Percentiles rank a stretch among this genome's conserved stretches.
phyloP scores from a whole-genome alignment of 768 basidiomycete genomes.

The Phylloporus arenicola region DNA sequence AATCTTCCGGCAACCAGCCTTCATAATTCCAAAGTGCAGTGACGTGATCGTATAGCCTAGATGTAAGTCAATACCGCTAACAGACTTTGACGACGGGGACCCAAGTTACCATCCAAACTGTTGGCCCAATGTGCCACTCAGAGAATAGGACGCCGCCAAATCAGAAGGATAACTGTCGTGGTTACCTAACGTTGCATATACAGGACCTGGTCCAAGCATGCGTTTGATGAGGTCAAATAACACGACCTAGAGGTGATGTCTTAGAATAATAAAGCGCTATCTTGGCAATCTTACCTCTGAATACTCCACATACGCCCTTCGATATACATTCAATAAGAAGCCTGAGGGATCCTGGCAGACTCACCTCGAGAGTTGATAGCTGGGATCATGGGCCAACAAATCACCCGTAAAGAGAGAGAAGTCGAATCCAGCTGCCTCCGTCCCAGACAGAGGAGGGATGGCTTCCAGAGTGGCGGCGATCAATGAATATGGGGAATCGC shows the following conservation, averaged over 20 bases:
- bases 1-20: conserved; percentile 57
- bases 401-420: conserved; percentile 72
- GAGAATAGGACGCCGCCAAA: conserved; percentile 54
- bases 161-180: conserved; percentile 63
- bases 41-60: conserved; percentile 75
- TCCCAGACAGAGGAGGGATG: conserved; percentile 62
- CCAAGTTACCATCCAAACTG: conserved; percentile 60
- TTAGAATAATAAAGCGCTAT: conserved; percentile 5
- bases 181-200: conserved; percentile 72
- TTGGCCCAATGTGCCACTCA: conserved; percentile 48
- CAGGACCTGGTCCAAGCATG: conserved; percentile 59
- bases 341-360: conserved; percentile 7
- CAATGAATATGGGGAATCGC: conserved; percentile 63
- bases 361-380: conserved; percentile 57
- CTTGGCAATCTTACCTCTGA: conserved; percentile 43
- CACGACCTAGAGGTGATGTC: conserved; percentile 39
- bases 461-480: conserved; percentile 56
- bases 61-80: neutral
- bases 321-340: neutral
- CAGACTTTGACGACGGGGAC: neutral
- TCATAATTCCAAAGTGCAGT: conserved; percentile 67
- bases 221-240: conserved; percentile 63
- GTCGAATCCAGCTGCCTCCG: conserved; percentile 54
- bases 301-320: conserved; percentile 55
- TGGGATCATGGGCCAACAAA: conserved; percentile 65